Percentiles rank a stretch among this genome's conserved stretches.
phyloP scores from a whole-genome alignment of 1,284 basidiomycete species.

The Moesziomyces antarcticus region DNA sequence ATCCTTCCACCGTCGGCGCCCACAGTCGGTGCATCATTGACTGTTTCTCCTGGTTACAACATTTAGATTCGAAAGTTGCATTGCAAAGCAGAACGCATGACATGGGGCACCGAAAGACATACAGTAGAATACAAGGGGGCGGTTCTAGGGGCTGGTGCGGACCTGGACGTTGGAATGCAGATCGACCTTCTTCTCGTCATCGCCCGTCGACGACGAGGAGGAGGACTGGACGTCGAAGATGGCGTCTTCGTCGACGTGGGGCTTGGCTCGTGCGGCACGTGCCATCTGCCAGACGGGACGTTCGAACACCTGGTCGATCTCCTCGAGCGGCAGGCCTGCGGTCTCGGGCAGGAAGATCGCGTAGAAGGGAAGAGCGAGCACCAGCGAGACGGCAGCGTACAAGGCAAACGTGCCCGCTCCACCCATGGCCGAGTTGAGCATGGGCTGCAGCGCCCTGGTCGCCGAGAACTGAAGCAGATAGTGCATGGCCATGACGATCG shows the following conservation, averaged over 20 bases:
- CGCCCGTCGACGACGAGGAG: not conserved
- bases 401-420: slow-evolving; percentile 29
- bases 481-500: slow-evolving; percentile 34
- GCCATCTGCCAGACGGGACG: slow-evolving; percentile 21
- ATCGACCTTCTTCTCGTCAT: slow-evolving; percentile 15
- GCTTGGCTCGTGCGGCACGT: slow-evolving; percentile 3
- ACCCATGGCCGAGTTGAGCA: slow-evolving; percentile 35
- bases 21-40: no score
- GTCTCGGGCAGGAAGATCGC: slow-evolving; percentile 37
- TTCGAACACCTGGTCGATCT: slow-evolving; percentile 31
- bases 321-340: slow-evolving; percentile 26
- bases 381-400: slow-evolving; percentile 24
- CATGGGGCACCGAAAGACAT: no score
- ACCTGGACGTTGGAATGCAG: not conserved
- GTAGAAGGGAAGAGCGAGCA: slow-evolving; percentile 27
- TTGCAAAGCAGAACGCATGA: no score
- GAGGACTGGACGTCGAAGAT: slow-evolving; percentile 8
- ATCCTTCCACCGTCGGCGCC: no score
- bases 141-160: slow-evolving; percentile 4
- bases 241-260: slow-evolving; percentile 2
- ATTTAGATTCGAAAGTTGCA: no score
- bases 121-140: no score
- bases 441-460: slow-evolving; percentile 23
- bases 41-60: no score
- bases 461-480: slow-evolving; percentile 24